Evolutionary conservation across 2,329 filamentous ascomycete genomes (phyloP).

Genomic region (Tolypocladium album): DNA sequence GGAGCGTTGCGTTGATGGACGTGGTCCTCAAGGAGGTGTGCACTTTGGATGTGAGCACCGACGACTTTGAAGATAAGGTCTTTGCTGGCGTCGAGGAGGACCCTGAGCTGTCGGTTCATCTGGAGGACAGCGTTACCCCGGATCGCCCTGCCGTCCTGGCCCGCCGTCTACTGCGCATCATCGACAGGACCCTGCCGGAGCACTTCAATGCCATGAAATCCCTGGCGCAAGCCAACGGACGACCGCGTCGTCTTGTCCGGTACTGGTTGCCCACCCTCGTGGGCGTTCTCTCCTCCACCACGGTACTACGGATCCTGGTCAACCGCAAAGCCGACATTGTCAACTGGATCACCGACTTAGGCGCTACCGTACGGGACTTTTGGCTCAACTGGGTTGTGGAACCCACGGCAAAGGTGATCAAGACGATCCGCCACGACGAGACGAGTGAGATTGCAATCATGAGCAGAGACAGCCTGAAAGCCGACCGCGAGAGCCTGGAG

Average conservation of each 20-base stretch:
- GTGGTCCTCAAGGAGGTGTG: conserved; percentile 67
- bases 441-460: conserved; percentile 93
- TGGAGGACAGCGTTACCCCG: conserved; percentile 31
- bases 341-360: conserved; percentile 70
- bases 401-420: conserved; percentile 70
- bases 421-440: conserved; percentile 86
- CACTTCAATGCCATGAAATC: conserved; percentile 48
- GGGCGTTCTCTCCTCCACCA: conserved; percentile 73
- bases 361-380: conserved; percentile 73
- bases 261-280: conserved; percentile 78
- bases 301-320: conserved; percentile 67
- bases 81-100: conserved; percentile 53
- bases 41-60: conserved; percentile 48
- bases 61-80: conserved; percentile 55
- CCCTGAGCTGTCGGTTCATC: conserved; percentile 42
- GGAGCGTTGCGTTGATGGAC: conserved; percentile 77
- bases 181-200: conserved; percentile 56
- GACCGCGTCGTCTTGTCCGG: conserved; percentile 62
- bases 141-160: conserved; percentile 51
- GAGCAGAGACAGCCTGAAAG: conserved; percentile 83
- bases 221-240: conserved; percentile 56
- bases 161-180: conserved; percentile 55
- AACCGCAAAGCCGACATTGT: conserved; percentile 67
- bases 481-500: conserved; percentile 84
- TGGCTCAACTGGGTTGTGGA: conserved; percentile 95